Evolutionary conservation across 208 protist genomes (phyloP), one percentile per base, ranked within the genome.

Genomic region (Leptomonas pyrrhocoris): DNA sequence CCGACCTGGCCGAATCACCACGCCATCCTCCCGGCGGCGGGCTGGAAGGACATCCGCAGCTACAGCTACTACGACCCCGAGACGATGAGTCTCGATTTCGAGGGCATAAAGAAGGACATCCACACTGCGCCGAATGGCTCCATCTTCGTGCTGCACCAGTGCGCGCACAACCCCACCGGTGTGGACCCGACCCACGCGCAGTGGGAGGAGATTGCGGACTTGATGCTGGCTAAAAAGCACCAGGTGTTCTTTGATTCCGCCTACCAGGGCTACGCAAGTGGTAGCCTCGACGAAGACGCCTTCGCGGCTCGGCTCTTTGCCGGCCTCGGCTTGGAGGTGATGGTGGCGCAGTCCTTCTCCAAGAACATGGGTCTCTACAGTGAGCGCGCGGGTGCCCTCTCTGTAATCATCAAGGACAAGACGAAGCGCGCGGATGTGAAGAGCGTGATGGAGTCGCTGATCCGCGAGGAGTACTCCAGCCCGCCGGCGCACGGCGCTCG

Each of bases 81-180:
- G 31, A 95, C 79, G 1, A 62, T 79, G 30, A 59, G 73, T 9
- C 75, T 98, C 18, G 91, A 97, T 77, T 89, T 97, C 73, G 84
- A 92, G 30, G 97, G 94, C 15, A 82, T 95, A 69, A 75, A 96
- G 46, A 82, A 74, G 40, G 90, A 94, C 55, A 78, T 98, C 30
- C 38, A 51, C 1, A 68, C 43, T 18, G 89, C 89, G 3, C 95
- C 95, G 30, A 79, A 94, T 18, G 83, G 92, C 21, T 97, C 92
- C 34, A 81, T 99, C 8, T 84, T 99, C 27, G 50, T 99, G 21
- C 80, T 99, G 36, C 98, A 99, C 79, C 84, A 94, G 18, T 99
- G 98, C 78, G 98, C 98, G 13, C 98, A 99, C 90, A 99, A 99
- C 83, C 98, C 98, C 62, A 99, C 98, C 18, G 98, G 98, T 36